phyloP scores from a whole-genome alignment of 2,329 filamentous ascomycete genomes.

The Microthyrium microscopicum region DNA sequence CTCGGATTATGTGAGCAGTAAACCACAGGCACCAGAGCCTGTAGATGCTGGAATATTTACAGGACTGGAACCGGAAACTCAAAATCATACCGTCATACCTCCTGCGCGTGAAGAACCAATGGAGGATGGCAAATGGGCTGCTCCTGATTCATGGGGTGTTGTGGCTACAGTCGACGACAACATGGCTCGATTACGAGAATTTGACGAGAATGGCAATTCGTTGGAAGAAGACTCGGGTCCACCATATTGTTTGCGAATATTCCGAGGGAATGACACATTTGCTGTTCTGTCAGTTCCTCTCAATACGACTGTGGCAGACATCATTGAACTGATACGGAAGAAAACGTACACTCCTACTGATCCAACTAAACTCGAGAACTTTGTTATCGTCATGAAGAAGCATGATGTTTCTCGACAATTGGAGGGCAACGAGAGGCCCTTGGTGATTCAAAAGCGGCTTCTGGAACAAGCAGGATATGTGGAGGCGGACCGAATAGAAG shows the following conservation, averaged over 20 bases:
- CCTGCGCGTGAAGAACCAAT: no score
- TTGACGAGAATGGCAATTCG: constrained; percentile 52
- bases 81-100: no score
- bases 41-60: no score
- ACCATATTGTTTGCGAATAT: constrained; percentile 86
- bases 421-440: constrained; percentile 58
- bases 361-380: constrained; percentile 79
- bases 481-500: constrained; percentile 71
- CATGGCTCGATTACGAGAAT: constrained; percentile 38
- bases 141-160: constrained; percentile 93
- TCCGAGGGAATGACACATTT: constrained; percentile 86
- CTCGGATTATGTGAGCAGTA: no score
- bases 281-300: constrained; percentile 74
- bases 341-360: constrained; percentile 88
- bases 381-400: constrained; percentile 88
- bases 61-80: no score
- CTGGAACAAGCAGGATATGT: constrained; percentile 86
- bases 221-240: constrained; percentile 56
- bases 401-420: constrained; percentile 78
- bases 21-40: no score
- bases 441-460: constrained; percentile 81
- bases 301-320: constrained; percentile 70
- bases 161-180: constrained; percentile 53
- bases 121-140: constrained; percentile 67
- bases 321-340: constrained; percentile 79